These are phyloP conservation scores for Bruguiera sexangula DNA, from an alignment of 345 rosid genomes.

Conservation along the genomic window DNA sequence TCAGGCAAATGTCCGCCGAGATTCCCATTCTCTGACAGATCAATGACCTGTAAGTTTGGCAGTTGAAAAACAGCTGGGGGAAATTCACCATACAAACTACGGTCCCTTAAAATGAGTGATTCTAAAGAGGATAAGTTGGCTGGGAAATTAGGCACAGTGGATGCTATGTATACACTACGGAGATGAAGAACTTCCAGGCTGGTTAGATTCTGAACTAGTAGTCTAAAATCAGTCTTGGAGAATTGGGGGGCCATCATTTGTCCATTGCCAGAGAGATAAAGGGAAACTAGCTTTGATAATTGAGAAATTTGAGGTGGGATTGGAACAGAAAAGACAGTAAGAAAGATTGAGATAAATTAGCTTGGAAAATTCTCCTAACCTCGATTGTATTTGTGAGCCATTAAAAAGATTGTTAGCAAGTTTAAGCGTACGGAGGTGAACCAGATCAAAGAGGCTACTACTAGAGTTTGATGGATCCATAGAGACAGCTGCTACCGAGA, in stretches of 20 bases:
- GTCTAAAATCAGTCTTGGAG: neutral
- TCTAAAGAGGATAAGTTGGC: neutral
- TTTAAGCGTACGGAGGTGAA: neutral
- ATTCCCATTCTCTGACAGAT: neutral
- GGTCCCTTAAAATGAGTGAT: neutral
- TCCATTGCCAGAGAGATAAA: neutral
- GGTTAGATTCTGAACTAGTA: neutral
- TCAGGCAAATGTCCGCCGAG: neutral
- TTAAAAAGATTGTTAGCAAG: neutral
- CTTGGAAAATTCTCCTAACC: neutral
- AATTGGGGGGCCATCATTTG: too few species aligned
- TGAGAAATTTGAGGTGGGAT: neutral
- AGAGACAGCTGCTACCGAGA: neutral
- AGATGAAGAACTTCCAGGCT: neutral
- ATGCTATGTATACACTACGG: neutral
- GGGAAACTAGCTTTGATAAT: neutral
- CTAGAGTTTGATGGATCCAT: neutral
- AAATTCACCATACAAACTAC: neutral
- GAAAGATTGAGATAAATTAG: neutral
- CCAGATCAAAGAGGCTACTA: neutral
- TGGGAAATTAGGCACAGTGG: neutral
- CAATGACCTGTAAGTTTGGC: neutral
- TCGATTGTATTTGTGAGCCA: neutral
- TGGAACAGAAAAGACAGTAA: neutral
- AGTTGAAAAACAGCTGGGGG: neutral